A percentile compares a stretch with the other conserved stretches of the same genome.
Evolutionary conservation across 805 yeast species (phyloP).

Genomic region (Pichia cabralensis): DNA sequence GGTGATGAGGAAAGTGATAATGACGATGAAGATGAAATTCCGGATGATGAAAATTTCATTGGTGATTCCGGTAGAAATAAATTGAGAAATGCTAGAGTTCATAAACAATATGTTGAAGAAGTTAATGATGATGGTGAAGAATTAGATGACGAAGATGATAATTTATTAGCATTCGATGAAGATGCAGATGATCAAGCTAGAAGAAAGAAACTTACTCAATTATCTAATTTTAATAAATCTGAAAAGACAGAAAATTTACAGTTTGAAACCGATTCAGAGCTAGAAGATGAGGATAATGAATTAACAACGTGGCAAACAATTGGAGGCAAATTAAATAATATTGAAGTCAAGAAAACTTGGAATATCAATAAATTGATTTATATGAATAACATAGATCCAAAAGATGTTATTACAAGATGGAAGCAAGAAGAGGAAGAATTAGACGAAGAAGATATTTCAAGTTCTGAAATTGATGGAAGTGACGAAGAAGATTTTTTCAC

Average conservation of each 20-base stretch:
- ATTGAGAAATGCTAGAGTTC: slow-evolving; percentile 52
- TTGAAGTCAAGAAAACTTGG: slow-evolving; percentile 48
- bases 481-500: slow-evolving; percentile 47
- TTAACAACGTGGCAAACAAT: slow-evolving; percentile 33
- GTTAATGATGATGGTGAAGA: slow-evolving; percentile 36
- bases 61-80: slow-evolving; percentile 52
- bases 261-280: slow-evolving; percentile 44
- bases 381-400: slow-evolving; percentile 66
- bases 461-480: slow-evolving; percentile 22
- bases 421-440: slow-evolving; percentile 38
- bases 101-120: slow-evolving; percentile 42
- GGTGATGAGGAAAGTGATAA: slow-evolving; percentile 8
- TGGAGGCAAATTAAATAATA: slow-evolving; percentile 54
- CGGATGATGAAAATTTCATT: slow-evolving; percentile 18
- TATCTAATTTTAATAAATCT: not conserved
- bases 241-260: slow-evolving; percentile 25
- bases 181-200: slow-evolving; percentile 30
- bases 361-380: slow-evolving; percentile 75
- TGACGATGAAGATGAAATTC: slow-evolving; percentile 19
- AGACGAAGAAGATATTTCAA: slow-evolving; percentile 27
- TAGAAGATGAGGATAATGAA: slow-evolving; percentile 27
- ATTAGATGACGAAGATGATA: slow-evolving; percentile 34
- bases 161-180: slow-evolving; percentile 26
- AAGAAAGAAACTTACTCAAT: slow-evolving; percentile 35
- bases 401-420: slow-evolving; percentile 67